Base-by-base conservation (phyloP, 768 basidiomycete genomes). In the Tylopilus plumbeoviolaceoides region DNA sequence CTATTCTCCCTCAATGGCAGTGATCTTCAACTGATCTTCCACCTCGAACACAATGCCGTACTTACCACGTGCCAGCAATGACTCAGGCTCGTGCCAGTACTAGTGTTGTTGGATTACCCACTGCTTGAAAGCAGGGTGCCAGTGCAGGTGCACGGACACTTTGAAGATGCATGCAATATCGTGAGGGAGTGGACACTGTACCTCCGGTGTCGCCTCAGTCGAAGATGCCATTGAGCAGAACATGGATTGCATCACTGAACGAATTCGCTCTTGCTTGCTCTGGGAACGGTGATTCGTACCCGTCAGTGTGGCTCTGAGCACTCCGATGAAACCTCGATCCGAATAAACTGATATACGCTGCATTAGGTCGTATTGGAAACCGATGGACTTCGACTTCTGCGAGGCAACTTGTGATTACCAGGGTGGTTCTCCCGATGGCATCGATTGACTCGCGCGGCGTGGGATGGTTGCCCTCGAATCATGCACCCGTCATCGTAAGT, bases 1-100 rank as follows among this genome's bases (percentile, higher is more conserved):
- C 62, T 49, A 50, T 60, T 60, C 53, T 39, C 63, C 51, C 51
- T 48, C 64, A 45, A 58, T 44, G 48, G 60, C 38, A 67, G 57
- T 56, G 65, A 65, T 65, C 64, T 62, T 62, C 64, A 56, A 65
- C 54, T 56, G 64, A 65, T 64, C 56, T 66, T 64, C 62, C 52
- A 31, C 44, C 39, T 54, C 51, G 42, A 48, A 39, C 23, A 10
- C 41, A 12, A 47, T 59, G 62, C 57, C 57, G 57, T 59, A 59
- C 43, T 35, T 47, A 5, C 43, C 54, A 61, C 54, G 52, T 55
- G 63, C 46, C 18, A 14, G 9, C 47, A 43, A 42, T 47, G 38
- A 50, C 48, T 51, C 41, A n/a, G n/a, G n/a, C n/a, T n/a, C n/a
- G n/a, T n/a, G n/a, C n/a, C n/a, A n/a, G n/a, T n/a, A n/a, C n/a